phyloP scores from a whole-genome alignment of 78 protist species.

The Dictyostelium citrinum region DNA sequence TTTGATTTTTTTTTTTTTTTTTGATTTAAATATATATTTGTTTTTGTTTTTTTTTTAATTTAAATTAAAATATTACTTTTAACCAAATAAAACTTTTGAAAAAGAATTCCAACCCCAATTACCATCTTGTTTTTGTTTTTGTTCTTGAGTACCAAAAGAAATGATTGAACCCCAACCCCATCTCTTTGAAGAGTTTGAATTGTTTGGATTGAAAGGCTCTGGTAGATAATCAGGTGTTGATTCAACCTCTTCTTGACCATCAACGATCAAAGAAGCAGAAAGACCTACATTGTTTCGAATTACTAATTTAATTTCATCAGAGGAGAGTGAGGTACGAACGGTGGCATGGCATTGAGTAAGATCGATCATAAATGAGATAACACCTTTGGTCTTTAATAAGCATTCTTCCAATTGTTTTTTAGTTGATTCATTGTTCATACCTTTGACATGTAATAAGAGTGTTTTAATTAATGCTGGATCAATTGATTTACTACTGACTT shows the following conservation, averaged over 20 bases:
- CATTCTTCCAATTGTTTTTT: constrained; percentile 66
- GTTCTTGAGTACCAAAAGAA: constrained; percentile 33
- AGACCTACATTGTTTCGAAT: constrained; percentile 44
- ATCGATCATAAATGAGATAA: constrained; percentile 73
- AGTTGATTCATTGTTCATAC: constrained; percentile 42
- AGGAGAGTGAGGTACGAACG: constrained; percentile 10
- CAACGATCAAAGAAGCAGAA: constrained; percentile 41
- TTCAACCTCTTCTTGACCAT: constrained; percentile 66
- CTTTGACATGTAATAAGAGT: constrained; percentile 27
- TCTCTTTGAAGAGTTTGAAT: neutral
- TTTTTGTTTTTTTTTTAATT: neutral
- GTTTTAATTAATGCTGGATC: constrained; percentile 26
- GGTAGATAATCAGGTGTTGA: constrained; percentile 51
- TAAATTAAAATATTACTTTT: neutral
- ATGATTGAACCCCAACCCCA: constrained; percentile 69
- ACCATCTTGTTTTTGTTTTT: neutral
- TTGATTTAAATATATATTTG: too few relatives aligned
- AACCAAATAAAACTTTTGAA: constrained; percentile 66
- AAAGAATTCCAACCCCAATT: constrained; percentile 61
- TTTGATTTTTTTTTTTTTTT: too few relatives aligned
- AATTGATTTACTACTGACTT: neutral
- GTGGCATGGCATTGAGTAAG: constrained; percentile 54
- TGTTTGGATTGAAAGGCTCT: neutral
- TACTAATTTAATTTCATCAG: constrained; percentile 50
- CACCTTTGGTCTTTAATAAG: constrained; percentile 49